Percentiles rank a stretch among this genome's conserved stretches.
Evolutionary conservation across 345 rosid genomes (phyloP).

Genomic region (Lepidium didymum): DNA sequence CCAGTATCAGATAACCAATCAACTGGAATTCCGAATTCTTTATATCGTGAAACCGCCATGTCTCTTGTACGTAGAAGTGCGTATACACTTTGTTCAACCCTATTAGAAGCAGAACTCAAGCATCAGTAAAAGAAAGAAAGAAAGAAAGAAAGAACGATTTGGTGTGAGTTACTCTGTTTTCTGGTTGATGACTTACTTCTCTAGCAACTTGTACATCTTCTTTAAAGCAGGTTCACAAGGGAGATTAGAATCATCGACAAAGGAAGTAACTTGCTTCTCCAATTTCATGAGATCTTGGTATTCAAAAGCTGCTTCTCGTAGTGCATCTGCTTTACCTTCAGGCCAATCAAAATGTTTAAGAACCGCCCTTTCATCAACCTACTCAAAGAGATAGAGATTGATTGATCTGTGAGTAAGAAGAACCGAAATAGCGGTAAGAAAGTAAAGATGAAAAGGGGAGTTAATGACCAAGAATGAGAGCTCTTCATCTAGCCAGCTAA

Average conservation of each 20-base stretch:
- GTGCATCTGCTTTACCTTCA: constrained; percentile 94
- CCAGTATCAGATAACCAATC: constrained; percentile 85
- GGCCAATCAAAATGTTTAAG: constrained; percentile 99
- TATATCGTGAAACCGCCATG: constrained; percentile 84
- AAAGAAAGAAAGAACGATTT: not conserved
- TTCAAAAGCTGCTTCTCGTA: constrained; percentile 95
- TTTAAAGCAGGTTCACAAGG: constrained; percentile 83
- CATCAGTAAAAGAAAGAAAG: not conserved
- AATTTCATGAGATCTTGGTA: constrained; percentile 89
- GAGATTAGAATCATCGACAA: constrained; percentile 73
- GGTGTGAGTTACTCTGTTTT: not conserved
- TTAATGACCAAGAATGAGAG: constrained; percentile 79
- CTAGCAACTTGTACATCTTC: constrained; percentile 94
- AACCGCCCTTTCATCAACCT: constrained; percentile 98
- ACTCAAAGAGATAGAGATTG: not conserved
- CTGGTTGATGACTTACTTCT: constrained; percentile 51
- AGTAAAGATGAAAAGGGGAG: not conserved
- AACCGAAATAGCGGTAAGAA: not conserved
- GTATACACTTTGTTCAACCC: constrained; percentile 88
- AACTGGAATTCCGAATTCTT: constrained; percentile 82
- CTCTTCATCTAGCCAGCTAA: constrained; percentile 98
- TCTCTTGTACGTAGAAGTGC: constrained; percentile 93
- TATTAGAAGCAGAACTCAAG: constrained; percentile 9
- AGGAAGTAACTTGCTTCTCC: constrained; percentile 73
- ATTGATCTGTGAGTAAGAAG: not conserved